Conservation (phyloP, 441 rosid species). For the Erodium texanum region DNA sequence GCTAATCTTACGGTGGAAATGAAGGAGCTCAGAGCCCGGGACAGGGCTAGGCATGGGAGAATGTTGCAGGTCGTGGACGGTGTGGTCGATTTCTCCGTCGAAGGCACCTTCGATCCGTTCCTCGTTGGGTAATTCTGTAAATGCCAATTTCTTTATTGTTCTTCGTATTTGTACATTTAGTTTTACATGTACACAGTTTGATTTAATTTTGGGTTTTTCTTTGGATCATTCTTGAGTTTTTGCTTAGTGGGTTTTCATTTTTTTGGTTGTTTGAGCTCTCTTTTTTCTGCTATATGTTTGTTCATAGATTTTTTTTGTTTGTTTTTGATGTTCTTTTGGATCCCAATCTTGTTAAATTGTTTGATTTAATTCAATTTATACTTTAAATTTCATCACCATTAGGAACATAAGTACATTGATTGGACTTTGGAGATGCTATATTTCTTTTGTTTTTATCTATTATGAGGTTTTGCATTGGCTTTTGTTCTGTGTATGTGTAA, state of each 20-base stretch:
- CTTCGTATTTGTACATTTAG: too few relatives aligned
- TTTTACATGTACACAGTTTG: too few relatives aligned
- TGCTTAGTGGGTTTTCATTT: not conserved
- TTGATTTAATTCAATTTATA: not conserved
- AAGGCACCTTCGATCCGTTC: slow-evolving; percentile 76
- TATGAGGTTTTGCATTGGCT: too few relatives aligned
- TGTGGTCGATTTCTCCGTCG: slow-evolving; percentile 71
- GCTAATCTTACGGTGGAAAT: slow-evolving; percentile 25
- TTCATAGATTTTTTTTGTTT: not conserved
- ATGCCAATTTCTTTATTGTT: not conserved
- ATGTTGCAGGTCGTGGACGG: slow-evolving; percentile 55
- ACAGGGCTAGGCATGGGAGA: slow-evolving; percentile 59
- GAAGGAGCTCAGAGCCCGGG: slow-evolving; percentile 51
- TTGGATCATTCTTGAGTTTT: not conserved
- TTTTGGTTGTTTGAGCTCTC: too few relatives aligned
- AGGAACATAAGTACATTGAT: not conserved
- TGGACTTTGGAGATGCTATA: not conserved
- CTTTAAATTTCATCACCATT: not conserved
- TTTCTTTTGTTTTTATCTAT: not conserved
- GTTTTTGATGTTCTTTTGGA: not conserved
- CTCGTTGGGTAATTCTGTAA: slow-evolving; percentile 60
- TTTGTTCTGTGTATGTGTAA: too few relatives aligned
- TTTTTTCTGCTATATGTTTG: not conserved
- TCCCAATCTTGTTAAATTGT: slow-evolving; percentile 1
- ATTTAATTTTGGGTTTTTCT: not conserved